Base-by-base conservation (phyloP, 805 yeast species). In the Schwanniomyces sp. region DNA sequence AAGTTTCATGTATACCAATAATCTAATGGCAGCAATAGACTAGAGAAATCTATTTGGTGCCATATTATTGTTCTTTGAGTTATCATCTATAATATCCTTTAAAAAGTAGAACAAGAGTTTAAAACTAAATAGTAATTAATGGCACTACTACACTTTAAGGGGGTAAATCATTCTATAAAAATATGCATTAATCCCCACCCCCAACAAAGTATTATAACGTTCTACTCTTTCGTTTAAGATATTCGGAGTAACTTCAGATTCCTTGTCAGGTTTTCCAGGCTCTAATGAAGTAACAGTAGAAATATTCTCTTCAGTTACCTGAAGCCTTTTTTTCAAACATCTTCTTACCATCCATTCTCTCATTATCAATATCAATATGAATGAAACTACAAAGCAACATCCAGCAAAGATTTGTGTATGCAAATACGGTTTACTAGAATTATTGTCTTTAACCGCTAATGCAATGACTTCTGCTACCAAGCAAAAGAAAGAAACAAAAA, bases 321-420 rank as follows among this genome's bases (percentile, higher is more conserved):
- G 36, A 12, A 55, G 45, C 45, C 58, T 50, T 38, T 45, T 45
- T 5, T 47, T 47, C 11, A 81, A 50, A 57, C 69, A 44, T 18
- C 44, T 44, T 41, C 51, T 41, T n/a, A 48, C 78, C 46, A 78
- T 67, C 69, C 73, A 70, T 52, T 81, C 85, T 52, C 91, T 69
- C 17, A 81, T 65, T 0, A 79, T 64, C 1, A 80, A 48, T 46
- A 78, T 62, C 25, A 80, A 47, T 2, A 80, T 5, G 9, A 76
- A 56, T 0, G 78, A 77, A 9, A 62, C 63, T n/a, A 76, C 57
- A 52, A 75, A 78, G 40, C 78, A 61, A 16, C 72, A 56, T 2
- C 87, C 89, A 4, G 82, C 76, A 58, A 82, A 83, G 1, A 83
- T 70, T 56, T 84, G 89, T 1, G 86, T 74, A 52, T 84, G 75